Conservation (phyloP, 768 basidiomycete species). For the Mrakia frigida region DNA sequence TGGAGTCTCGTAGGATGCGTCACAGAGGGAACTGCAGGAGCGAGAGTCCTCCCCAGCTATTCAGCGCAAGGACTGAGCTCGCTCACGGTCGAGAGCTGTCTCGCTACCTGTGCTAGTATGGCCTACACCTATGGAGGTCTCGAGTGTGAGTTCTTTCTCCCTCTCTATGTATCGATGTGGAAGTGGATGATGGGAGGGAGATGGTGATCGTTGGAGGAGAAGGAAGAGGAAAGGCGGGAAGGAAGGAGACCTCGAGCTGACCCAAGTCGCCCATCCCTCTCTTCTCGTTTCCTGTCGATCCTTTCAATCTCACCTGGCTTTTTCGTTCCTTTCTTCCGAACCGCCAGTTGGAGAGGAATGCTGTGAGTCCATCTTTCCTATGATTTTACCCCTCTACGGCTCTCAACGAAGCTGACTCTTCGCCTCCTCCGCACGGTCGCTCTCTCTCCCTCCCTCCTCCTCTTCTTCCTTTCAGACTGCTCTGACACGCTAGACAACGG, state of each 20-base stretch:
- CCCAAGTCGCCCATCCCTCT: not conserved
- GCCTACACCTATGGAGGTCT: slow-evolving; percentile 27
- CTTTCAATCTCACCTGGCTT: not conserved
- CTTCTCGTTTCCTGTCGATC: not conserved
- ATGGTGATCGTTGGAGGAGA: not conserved
- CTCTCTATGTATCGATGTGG: not conserved
- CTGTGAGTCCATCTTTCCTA: not conserved
- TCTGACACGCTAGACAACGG: slow-evolving; percentile 19
- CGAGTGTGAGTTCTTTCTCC: slow-evolving; percentile 15
- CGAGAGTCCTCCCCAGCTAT: slow-evolving; percentile 17
- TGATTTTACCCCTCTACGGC: not conserved
- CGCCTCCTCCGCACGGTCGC: not conserved
- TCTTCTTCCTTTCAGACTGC: slow-evolving; percentile 2
- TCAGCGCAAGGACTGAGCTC: slow-evolving; percentile 14
- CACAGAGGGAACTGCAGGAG: not conserved
- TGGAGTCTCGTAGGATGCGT: slow-evolving; percentile 30
- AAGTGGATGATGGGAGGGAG: not conserved
- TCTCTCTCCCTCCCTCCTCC: not conserved
- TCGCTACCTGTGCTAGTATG: slow-evolving; percentile 27
- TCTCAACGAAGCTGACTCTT: not conserved
- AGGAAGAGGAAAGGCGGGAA: not conserved
- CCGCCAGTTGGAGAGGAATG: slow-evolving; percentile 17
- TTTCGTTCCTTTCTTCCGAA: not conserved
- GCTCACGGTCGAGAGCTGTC: slow-evolving; percentile 22
- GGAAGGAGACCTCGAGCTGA: slow-evolving; percentile 3